These are phyloP conservation scores for Colletotrichum chrysophilum DNA, from an alignment of 2,329 filamentous ascomycete genomes.

Conservation along the genomic window DNA sequence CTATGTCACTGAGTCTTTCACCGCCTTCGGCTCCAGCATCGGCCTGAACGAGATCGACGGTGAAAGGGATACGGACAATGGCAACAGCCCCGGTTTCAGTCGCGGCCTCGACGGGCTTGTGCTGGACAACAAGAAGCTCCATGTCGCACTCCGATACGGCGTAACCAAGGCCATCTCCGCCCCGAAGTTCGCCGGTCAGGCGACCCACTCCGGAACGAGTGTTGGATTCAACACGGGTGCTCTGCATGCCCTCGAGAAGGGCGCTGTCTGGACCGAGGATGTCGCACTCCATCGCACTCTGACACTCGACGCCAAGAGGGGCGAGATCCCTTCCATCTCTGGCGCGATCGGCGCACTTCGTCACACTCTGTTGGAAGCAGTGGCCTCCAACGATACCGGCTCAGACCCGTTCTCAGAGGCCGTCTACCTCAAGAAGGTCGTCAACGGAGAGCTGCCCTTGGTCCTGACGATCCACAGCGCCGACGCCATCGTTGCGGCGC, in stretches of 20 bases:
- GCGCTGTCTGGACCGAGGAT: slow-evolving; percentile 59
- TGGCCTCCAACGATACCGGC: slow-evolving; percentile 39
- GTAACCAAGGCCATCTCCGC: slow-evolving; percentile 65
- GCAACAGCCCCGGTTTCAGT: slow-evolving; percentile 54
- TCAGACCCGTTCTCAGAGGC: slow-evolving; percentile 51
- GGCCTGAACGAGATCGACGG: slow-evolving; percentile 69
- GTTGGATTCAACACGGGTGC: slow-evolving; percentile 63
- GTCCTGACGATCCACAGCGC: slow-evolving; percentile 66
- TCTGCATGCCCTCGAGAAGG: slow-evolving; percentile 47
- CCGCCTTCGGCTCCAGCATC: slow-evolving; percentile 63
- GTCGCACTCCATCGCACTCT: slow-evolving; percentile 65
- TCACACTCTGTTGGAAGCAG: slow-evolving; percentile 58
- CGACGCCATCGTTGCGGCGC: slow-evolving; percentile 63
- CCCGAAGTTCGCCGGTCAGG: slow-evolving; percentile 47
- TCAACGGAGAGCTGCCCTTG: slow-evolving; percentile 58
- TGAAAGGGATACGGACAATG: slow-evolving; percentile 61
- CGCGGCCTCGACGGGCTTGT: slow-evolving; percentile 63
- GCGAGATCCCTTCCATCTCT: slow-evolving; percentile 54
- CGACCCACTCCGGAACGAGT: slow-evolving; percentile 60
- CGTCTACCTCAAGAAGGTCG: slow-evolving; percentile 57
- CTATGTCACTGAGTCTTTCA: slow-evolving; percentile 64
- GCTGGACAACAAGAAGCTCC: slow-evolving; percentile 61
- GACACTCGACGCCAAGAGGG: slow-evolving; percentile 49
- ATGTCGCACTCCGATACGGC: slow-evolving; percentile 57
- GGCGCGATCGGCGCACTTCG: slow-evolving; percentile 57